Evolutionary conservation across 352 stramenopile genomes (phyloP).

Genomic region (Globisporangium paroecandrum): DNA sequence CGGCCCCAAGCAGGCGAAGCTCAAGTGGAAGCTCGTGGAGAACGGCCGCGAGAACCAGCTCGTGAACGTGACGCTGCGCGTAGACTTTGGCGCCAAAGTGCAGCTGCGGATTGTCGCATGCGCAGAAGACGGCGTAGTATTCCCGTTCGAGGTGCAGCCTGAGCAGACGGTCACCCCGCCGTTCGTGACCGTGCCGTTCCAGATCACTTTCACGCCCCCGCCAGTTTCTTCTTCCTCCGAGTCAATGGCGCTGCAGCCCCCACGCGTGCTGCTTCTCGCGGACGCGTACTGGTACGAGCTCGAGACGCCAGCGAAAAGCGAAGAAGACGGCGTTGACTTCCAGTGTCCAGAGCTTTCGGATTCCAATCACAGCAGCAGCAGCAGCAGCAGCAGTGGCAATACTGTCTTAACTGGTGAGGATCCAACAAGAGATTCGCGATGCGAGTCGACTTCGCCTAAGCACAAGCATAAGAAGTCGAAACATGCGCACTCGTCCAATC

Average conservation of each 20-base stretch:
- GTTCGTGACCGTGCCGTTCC: conserved; percentile 41
- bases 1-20: conserved; percentile 44
- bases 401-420: not conserved
- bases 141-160: conserved; percentile 39
- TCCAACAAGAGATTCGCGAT: conserved; percentile 5
- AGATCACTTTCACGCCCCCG: conserved; percentile 47
- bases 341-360: not conserved
- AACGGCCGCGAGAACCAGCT: conserved; percentile 48
- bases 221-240: not conserved
- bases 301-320: not conserved
- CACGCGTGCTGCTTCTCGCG: conserved; percentile 48
- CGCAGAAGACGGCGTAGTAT: conserved; percentile 13
- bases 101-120: conserved; percentile 42
- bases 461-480: not conserved
- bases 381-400: not conserved
- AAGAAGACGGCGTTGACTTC: not conserved
- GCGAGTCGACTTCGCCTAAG: conserved; percentile 10
- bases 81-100: conserved; percentile 44
- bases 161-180: conserved; percentile 21
- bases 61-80: conserved; percentile 49
- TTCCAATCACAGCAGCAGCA: not conserved
- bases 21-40: conserved; percentile 62
- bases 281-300: conserved; percentile 64
- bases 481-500: not conserved
- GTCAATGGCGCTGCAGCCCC: not conserved